phyloP scores from a whole-genome alignment of 2,329 filamentous ascomycete species.

The Thielaviopsis cerberus region DNA sequence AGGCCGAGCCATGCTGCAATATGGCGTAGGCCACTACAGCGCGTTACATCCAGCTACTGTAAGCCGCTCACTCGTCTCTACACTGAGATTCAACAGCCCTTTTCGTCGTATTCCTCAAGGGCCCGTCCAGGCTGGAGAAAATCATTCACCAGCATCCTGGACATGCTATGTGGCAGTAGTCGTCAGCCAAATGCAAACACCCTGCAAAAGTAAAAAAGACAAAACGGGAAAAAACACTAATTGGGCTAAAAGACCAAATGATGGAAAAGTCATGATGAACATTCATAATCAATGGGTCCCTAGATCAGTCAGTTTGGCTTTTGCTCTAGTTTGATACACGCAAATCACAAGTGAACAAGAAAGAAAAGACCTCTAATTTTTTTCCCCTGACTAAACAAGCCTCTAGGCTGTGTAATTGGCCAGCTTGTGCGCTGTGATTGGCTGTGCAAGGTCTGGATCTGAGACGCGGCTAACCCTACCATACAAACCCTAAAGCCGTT shows the following conservation, averaged over 20 bases:
- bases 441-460: neutral
- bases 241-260: neutral
- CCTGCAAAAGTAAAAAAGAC: no score
- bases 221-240: neutral
- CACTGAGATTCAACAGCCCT: no score
- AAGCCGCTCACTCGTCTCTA: no score
- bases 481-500: neutral
- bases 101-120: no score
- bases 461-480: neutral
- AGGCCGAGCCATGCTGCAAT: neutral
- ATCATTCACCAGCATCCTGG: neutral
- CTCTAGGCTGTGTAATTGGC: neutral
- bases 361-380: no score
- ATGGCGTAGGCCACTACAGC: neutral
- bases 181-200: neutral
- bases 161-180: neutral
- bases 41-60: neutral
- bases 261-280: neutral
- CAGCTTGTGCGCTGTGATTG: neutral
- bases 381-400: neutral
- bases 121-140: neutral
- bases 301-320: no score
- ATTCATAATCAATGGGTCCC: no score
- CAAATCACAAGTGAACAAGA: no score
- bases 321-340: no score